Base-by-base conservation (phyloP, 768 basidiomycete genomes). In the Porpolomopsis calyptriformis region DNA sequence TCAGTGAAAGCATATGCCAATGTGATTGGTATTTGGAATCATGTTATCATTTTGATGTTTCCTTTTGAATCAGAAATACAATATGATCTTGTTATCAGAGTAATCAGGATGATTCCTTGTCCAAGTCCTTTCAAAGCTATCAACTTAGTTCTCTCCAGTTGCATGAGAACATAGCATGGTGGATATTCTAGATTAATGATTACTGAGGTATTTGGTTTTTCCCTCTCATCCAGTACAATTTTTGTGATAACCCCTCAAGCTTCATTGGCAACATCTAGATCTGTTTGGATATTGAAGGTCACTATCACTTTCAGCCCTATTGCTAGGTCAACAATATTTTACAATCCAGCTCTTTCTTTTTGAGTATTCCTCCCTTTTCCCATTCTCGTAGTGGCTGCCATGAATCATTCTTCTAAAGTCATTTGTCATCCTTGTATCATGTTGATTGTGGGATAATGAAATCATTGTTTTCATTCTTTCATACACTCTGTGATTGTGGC, bases 221-320 rank as follows among this genome's bases (percentile, higher is more conserved):
- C 69, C 14, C 59, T 34, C 1, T 54, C 47, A 51, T 70, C 57
- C 0, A 70, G 53, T 0, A 63, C 37, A 12, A 71, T 61, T 12
- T 60, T 58, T 0, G 50, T 49, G 0, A 73, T 57, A 2, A 26
- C 50, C 0, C 70, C 69, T n/a, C 63, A 25, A 0, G 66, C 60
- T 0, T 70, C 67, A 37, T 72, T 73, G 0, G 67, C 63, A 2
- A 71, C 41, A 41, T 70, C 63, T 0, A 55, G 52, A n/a, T 69
- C 64, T 3, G 67, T 67, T 1, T 60, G 54, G 0, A 70, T 49
- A 36, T 71, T 72, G 1, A 52, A n/a, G 1, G 57, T 49, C 0
- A 68, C 59, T 66, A 73, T 69, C 0, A 58, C 66, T 31, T 58
- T 51, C 63, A 64, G 65, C 0, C 68, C 67, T 0, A 65, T 47